Evolutionary conservation across 805 yeast species (phyloP), one percentile per base, ranked within the genome.

Genomic region (Hanseniaspora lindneri): DNA sequence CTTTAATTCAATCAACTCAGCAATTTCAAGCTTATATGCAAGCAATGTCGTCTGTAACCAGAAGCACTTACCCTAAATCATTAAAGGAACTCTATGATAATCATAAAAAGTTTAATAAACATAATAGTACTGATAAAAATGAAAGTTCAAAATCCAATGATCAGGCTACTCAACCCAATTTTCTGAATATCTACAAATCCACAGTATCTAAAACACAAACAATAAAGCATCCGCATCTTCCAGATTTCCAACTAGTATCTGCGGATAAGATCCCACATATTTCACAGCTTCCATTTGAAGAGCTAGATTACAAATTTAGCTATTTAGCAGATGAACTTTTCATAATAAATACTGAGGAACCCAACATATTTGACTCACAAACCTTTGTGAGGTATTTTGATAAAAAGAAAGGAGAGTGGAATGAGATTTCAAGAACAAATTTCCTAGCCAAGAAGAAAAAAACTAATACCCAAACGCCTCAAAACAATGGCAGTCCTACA

Each of bases 11-110:
- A 19, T 16, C 23, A 17, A 51, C 67, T 60, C 54, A 74, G 73
- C 57, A 67, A 68, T 58, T 62, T 68, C 50, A 65, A 67, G 28
- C 70, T 66, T 49, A 67, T 62, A 56, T 73, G 81, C 63, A 80
- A 53, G 39, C 65, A 58, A 46, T 65, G 54, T 11, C 34, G 6
- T 9, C n/a, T 30, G 17, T 11, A 30, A 14, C 10, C 10, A 14
- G 6, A n/a, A 7, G n/a, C 34, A n/a, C n/a, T 13, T 27, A 27
- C 13, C 30, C 30, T 9, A 27, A 13, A 27, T 9, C 9, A 27
- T 27, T 27, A 27, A 27, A 27, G 9, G 30, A 27, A 9, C 30
- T 9, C 30, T 13, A 27, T 13, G 11, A 27, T 27, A 27, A 27
- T 9, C 13, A 27, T 27, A 27, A 27, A 27, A 13, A 27, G 30